A percentile compares a stretch with the other conserved stretches of the same genome.
Evolutionary conservation across 2,329 filamentous ascomycete genomes (phyloP).

Genomic region (Colletotrichum sp.): DNA sequence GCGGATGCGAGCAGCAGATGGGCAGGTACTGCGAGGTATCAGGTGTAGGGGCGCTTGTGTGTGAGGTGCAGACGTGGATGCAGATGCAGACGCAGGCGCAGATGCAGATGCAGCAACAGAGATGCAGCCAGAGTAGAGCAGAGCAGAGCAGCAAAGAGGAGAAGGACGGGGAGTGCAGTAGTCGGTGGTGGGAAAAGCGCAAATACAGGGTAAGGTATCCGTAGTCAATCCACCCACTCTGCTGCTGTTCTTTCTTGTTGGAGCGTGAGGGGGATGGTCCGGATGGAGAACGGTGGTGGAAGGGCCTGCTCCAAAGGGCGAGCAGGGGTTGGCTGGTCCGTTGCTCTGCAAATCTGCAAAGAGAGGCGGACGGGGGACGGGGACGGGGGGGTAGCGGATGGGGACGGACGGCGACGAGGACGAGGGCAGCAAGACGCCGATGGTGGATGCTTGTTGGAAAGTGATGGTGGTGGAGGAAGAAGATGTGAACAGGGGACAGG

Average conservation of each 20-base stretch:
- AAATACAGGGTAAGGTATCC: not conserved
- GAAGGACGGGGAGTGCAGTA: not conserved
- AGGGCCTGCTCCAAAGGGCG: not conserved
- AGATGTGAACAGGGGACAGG: not conserved
- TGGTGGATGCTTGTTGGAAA: not conserved
- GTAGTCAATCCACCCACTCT: not conserved
- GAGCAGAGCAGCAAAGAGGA: not conserved
- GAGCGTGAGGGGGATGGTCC: not conserved
- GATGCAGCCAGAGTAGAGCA: constrained; percentile 6
- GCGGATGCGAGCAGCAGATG: not conserved
- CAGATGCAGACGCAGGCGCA: not conserved
- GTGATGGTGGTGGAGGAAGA: not conserved
- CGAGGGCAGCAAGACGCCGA: not conserved
- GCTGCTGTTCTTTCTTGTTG: not conserved
- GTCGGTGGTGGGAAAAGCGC: not conserved
- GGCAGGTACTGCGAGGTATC: not conserved
- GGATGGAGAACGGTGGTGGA: not conserved
- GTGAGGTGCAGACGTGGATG: not conserved
- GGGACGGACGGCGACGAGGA: not conserved
- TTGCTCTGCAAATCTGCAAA: not conserved
- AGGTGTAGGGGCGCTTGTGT: not conserved
- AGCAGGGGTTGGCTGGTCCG: not conserved
- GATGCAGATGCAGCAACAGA: constrained; percentile 1
- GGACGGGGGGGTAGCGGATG: not conserved
- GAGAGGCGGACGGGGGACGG: not conserved